Base-by-base conservation (phyloP, 2,329 filamentous ascomycete species). In the Lasiodiplodia hormozganensis region DNA sequence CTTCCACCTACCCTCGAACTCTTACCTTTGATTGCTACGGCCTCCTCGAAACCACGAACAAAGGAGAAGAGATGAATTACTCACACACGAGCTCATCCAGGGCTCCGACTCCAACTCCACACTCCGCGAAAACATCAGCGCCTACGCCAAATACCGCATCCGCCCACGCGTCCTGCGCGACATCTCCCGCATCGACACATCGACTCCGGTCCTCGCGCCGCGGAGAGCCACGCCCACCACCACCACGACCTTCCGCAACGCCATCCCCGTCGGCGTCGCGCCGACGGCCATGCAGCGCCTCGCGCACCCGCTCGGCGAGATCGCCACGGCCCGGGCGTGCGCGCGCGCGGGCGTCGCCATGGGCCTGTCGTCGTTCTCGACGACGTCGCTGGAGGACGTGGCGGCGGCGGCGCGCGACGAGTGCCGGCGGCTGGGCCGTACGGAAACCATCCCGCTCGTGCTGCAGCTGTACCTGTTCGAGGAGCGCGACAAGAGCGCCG, bases 391-490 rank as follows among this genome's bases (percentile, higher is more conserved):
- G 21, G 78, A 81, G 57, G 76, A 76, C 14, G 81, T 83, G 0
- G 86, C 86, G 18, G 84, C 84, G 70, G 77, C 78, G 1, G 76
- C 89, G 1, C 72, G 70, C 0, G 64, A 72, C 0, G 73, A 77
- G 28, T 60, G 57, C 57, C 5, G 7, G 21, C 23, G 7, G 57
- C n/a, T 23, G 14, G 43, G 21, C 83, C 84, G 70, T 77, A 77
- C 0, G 0, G 72, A 69, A 0, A 56, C 71, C 0, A 73, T 53
- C 21, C 76, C 76, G n/a, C 77, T 84, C 62, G 87, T 88, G 79
- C 88, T 89, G 73, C 88, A 90, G 75, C 80, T 90, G 10, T 90
- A 90, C 72, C 85, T 89, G 62, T 84, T 89, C 76, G 86, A 85
- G 72, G 80, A 88, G 69, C 80, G 86, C 0, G 69, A 74, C 12